Evolutionary conservation across 1,139 yeast species (phyloP), one percentile per base, ranked within the genome.

Genomic region (Hemisphaericaspora xylanilytica): DNA sequence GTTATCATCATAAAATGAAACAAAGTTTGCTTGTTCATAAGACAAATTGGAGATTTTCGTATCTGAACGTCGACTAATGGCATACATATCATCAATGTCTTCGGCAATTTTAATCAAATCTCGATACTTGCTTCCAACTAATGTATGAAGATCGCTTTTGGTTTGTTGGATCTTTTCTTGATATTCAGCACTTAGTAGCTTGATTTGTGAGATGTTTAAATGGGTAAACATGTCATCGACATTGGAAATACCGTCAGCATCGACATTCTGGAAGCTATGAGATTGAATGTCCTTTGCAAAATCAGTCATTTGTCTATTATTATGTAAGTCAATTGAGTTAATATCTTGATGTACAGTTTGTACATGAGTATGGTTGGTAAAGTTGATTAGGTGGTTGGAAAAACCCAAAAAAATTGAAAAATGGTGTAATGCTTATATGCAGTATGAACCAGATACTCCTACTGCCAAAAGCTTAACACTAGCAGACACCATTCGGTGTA

Each of bases 31-130:
- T 9, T 58, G 51, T 22, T 55, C 54, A 42, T 64, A 70, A 2
- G 74, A 62, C 17, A 71, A 53, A 34, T 59, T 54, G 1, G 71
- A 50, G 13, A 71, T 46, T 8, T 51, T 47, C 7, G 51, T 49
- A 35, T 70, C 67, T 3, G 65, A 53, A 1, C 39, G 43, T 9
- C 49, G 47, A 1, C 78, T 67, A 9, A 67, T 49, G 2, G 53
- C 51, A 46, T 76, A 67, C 80, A 83, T 80, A 5, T 61, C 61
- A 30, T 74, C 75, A 28, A 85, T 81, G 43, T 79, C 78, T 51
- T 84, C 89, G 0, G 90, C 86, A 5, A 85, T 83, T 28, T 74
- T 66, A 27, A 85, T 68, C 50, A 85, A 64, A 49, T 84, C 89
- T 39, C 86, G 65, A 56, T 83, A 84, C 53, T 81, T 79, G 29